Evolutionary conservation across 371 early-diverging fungal species (phyloP).

Genomic region (Apophysomyces sp.): DNA sequence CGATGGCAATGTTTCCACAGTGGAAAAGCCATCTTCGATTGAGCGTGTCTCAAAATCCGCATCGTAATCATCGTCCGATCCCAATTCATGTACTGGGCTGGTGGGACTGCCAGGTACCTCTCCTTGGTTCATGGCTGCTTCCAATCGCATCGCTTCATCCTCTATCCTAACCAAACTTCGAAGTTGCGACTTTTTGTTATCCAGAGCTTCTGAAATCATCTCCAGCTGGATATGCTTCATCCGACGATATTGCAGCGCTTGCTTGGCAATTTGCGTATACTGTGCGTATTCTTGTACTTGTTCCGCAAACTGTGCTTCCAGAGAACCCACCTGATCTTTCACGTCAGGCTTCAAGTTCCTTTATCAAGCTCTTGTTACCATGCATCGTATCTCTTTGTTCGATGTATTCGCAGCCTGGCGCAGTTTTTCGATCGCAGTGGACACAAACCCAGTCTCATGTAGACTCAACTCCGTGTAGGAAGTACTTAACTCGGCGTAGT

Average conservation of each 20-base stretch:
- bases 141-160: slow-evolving; percentile 74
- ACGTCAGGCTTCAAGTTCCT: not conserved
- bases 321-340: slow-evolving; percentile 33
- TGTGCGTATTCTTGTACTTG: slow-evolving; percentile 86
- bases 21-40: slow-evolving; percentile 40
- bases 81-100: not conserved
- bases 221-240: slow-evolving; percentile 85
- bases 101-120: not conserved
- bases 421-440: slow-evolving; percentile 76
- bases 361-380: slow-evolving; percentile 40
- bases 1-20: slow-evolving; percentile 22
- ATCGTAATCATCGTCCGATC: slow-evolving; percentile 1
- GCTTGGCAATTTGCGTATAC: slow-evolving; percentile 72
- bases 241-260: slow-evolving; percentile 76
- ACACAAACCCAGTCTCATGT: slow-evolving; percentile 63
- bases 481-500: slow-evolving; percentile 84
- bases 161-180: slow-evolving; percentile 73
- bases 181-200: slow-evolving; percentile 61
- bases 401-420: slow-evolving; percentile 85
- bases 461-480: slow-evolving; percentile 87
- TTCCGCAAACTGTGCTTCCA: slow-evolving; percentile 77
- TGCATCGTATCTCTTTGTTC: slow-evolving; percentile 60
- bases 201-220: slow-evolving; percentile 64
- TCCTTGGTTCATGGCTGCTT: slow-evolving; percentile 52
- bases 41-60: slow-evolving; percentile 35